Evolutionary conservation across 2,329 filamentous ascomycete genomes (phyloP).

Genomic region (Trichoderma endophyticum): DNA sequence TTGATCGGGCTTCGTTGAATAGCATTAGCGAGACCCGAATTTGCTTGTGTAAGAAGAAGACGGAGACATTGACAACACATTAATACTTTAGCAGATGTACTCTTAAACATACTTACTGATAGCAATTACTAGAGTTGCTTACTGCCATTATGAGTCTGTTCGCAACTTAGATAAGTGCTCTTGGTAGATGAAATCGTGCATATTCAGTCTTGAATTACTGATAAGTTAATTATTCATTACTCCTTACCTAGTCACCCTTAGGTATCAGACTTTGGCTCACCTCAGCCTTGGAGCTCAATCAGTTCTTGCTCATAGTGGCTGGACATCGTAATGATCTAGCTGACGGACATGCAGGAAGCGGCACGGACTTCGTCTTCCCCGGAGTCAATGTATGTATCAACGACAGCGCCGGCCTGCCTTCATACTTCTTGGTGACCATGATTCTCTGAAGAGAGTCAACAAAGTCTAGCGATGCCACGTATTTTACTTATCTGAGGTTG

Average conservation of each 20-base stretch:
- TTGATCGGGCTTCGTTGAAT: background rate
- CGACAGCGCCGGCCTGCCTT: background rate
- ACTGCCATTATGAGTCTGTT: background rate
- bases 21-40: background rate
- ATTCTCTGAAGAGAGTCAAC: background rate
- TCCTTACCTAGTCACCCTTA: no score
- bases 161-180: no score
- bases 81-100: background rate
- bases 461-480: background rate
- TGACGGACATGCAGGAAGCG: background rate
- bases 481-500: background rate
- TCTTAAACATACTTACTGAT: background rate
- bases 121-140: background rate
- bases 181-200: no score
- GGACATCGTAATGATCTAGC: background rate
- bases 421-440: background rate
- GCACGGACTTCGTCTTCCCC: background rate
- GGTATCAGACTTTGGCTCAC: no score
- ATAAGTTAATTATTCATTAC: no score
- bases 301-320: no score
- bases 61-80: background rate
- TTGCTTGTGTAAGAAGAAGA: background rate
- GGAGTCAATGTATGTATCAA: background rate
- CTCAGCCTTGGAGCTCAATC: no score
- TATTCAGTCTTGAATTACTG: no score